A percentile compares a stretch with the other conserved stretches of the same genome.
Conservation (phyloP, 306 rosid species). For the Trifolium dubium region DNA sequence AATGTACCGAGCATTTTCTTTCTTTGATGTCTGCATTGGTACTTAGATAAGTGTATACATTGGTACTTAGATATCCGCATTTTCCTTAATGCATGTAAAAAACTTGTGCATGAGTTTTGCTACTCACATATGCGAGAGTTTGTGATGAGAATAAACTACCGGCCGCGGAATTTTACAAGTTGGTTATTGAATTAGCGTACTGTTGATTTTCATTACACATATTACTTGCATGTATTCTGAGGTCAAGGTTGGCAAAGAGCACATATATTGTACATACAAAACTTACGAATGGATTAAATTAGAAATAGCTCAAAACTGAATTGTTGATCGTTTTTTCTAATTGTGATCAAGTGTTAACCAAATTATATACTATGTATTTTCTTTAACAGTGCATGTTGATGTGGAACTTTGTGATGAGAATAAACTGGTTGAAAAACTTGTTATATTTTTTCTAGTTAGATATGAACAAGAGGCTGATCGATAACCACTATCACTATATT, state of each 20-base stretch:
- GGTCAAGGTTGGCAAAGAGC: background rate
- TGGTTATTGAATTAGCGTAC: background rate
- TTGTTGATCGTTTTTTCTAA: background rate
- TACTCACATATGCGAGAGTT: background rate
- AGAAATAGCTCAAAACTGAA: background rate
- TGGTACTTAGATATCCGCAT: background rate
- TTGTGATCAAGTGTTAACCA: background rate
- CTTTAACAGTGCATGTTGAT: background rate
- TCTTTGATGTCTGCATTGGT: too few relatives aligned
- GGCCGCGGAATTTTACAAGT: background rate
- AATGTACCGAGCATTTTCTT: background rate
- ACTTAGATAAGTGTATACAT: background rate
- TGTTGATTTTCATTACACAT: background rate
- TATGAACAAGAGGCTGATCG: background rate
- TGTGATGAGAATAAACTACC: background rate
- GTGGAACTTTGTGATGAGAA: background rate
- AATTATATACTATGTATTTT: background rate
- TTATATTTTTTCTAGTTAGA: background rate
- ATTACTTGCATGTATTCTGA: background rate
- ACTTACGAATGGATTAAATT: background rate
- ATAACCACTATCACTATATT: background rate
- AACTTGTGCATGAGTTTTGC: constrained; percentile 19
- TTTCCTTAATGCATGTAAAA: constrained; percentile 20
- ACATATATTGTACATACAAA: background rate
- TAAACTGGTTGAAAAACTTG: background rate